Evolutionary conservation across 129 eudicot genomes (phyloP).

Genomic region (Silybum marianum): DNA sequence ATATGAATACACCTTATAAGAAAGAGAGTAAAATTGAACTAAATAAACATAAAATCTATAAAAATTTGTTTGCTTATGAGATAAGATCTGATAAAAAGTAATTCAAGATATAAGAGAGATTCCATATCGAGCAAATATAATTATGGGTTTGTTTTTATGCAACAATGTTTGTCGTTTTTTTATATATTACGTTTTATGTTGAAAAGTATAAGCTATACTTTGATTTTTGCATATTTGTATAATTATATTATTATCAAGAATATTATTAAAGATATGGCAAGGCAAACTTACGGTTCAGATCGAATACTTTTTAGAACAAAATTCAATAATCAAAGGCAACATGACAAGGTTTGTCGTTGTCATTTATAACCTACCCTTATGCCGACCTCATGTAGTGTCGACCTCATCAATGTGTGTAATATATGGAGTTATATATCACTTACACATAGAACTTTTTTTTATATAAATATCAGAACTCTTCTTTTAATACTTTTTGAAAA

Average conservation of each 20-base stretch:
- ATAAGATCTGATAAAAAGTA: too few species aligned
- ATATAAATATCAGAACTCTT: not conserved
- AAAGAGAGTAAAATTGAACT: too few species aligned
- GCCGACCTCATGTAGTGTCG: not conserved
- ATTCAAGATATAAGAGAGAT: too few species aligned
- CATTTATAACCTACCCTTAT: not conserved
- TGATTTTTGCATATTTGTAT: not conserved
- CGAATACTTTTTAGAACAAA: not conserved
- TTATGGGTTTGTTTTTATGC: too few species aligned
- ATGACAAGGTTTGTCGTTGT: not conserved
- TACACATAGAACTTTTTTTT: too few species aligned
- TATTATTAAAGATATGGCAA: not conserved
- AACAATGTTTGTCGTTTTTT: too few species aligned
- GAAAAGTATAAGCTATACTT: not conserved
- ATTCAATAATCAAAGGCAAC: not conserved
- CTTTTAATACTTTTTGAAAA: too few species aligned
- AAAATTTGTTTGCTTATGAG: not conserved
- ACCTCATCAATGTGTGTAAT: not conserved
- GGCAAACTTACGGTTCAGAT: not conserved
- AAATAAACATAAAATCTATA: too few species aligned
- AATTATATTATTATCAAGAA: not conserved
- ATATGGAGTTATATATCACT: not conserved
- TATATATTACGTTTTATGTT: not conserved
- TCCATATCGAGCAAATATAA: not conserved
- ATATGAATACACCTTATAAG: too few species aligned